These are phyloP conservation scores for Scenedesmus sp. DNA, from an alignment of 163 green algal species.

Conservation along the genomic window DNA sequence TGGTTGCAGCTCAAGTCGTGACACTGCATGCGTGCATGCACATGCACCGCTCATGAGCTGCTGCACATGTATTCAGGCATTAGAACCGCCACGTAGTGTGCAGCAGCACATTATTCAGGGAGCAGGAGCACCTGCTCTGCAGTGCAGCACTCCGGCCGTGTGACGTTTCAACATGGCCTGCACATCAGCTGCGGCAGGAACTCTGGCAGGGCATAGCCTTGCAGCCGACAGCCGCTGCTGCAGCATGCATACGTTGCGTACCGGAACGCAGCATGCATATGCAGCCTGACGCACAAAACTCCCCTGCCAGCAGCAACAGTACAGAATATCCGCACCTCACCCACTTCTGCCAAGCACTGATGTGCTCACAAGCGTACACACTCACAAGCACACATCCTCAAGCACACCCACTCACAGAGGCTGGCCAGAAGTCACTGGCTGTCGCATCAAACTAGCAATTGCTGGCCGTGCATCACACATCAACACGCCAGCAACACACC, in stretches of 20 bases:
- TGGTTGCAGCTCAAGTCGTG: neutral
- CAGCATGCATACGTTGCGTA: neutral
- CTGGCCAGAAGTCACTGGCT: neutral
- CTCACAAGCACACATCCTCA: neutral
- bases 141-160: neutral
- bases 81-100: neutral
- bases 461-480: neutral
- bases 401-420: neutral
- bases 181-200: neutral
- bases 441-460: neutral
- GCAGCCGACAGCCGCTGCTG: neutral
- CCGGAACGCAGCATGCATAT: neutral
- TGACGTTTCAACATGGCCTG: neutral
- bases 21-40: neutral
- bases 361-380: too few relatives aligned
- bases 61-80: neutral
- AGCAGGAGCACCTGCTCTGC: neutral
- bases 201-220: neutral
- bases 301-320: conserved; percentile 2
- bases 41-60: neutral
- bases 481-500: neutral
- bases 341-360: neutral
- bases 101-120: neutral
- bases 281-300: neutral
- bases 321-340: neutral